These are phyloP conservation scores for Oldenlandia corymbosa DNA, from an alignment of 257 asterid genomes.

Conservation along the genomic window DNA sequence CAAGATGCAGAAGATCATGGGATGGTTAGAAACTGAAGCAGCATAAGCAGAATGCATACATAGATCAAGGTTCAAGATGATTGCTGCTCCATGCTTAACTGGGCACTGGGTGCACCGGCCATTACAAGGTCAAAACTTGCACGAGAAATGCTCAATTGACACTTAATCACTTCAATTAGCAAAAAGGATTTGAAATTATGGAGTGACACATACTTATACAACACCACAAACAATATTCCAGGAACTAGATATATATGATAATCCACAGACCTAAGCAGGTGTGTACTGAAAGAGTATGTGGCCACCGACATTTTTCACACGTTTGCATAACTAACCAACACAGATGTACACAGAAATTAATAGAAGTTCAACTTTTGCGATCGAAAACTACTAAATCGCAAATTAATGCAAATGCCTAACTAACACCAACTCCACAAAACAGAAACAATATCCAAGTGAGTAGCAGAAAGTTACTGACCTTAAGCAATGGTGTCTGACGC, in stretches of 20 bases:
- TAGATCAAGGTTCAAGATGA: neutral
- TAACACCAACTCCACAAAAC: neutral
- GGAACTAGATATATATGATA: neutral
- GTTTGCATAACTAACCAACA: neutral
- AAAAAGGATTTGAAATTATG: constrained; percentile 4
- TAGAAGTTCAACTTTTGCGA: neutral
- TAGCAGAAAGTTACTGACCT: constrained; percentile 45
- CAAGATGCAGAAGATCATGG: constrained; percentile 10
- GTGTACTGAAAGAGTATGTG: no score
- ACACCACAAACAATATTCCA: neutral
- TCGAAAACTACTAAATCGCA: no score
- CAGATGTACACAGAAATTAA: neutral
- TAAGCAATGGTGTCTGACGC: constrained; percentile 72
- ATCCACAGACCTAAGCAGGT: no score
- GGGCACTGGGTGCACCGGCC: neutral
- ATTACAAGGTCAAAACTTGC: neutral
- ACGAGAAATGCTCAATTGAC: neutral
- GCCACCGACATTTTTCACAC: no score
- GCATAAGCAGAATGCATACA: neutral
- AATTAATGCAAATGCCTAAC: no score
- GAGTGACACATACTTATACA: neutral
- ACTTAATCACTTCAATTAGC: neutral
- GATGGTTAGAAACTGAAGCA: constrained; percentile 1
- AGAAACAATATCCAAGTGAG: constrained; percentile 5
- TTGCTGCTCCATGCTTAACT: neutral